Conservation (phyloP, 208 protist genomes). For the Porcisia deanei region DNA sequence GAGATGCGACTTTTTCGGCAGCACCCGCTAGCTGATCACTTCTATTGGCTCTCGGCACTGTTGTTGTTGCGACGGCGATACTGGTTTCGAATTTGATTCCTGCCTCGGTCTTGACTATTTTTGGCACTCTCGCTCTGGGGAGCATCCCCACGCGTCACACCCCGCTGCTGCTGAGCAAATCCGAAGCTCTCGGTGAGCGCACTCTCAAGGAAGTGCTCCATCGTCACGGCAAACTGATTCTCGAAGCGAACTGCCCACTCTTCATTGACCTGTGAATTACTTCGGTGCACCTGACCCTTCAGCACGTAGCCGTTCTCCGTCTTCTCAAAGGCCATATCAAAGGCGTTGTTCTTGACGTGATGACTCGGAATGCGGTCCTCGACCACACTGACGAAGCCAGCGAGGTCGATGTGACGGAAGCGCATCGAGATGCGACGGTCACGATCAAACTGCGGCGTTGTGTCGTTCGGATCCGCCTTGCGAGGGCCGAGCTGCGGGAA, state of each 20-base stretch:
- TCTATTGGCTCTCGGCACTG: slow-evolving; percentile 16
- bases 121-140: slow-evolving; percentile 10
- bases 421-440: slow-evolving; percentile 78
- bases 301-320: slow-evolving; percentile 60
- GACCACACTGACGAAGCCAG: slow-evolving; percentile 65
- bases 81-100: slow-evolving; percentile 1
- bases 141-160: slow-evolving; percentile 22
- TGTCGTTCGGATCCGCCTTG: slow-evolving; percentile 86
- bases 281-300: slow-evolving; percentile 68
- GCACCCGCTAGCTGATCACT: background rate
- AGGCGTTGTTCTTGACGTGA: slow-evolving; percentile 74
- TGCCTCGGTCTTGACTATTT: background rate
- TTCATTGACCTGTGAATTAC: slow-evolving; percentile 56
- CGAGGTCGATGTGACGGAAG: slow-evolving; percentile 81
- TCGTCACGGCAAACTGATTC: slow-evolving; percentile 75
- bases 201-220: slow-evolving; percentile 84
- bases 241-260: slow-evolving; percentile 84
- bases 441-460: slow-evolving; percentile 81
- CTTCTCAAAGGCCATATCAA: slow-evolving; percentile 75
- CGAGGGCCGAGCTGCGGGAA: slow-evolving; percentile 88
- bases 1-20: background rate
- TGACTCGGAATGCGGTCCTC: slow-evolving; percentile 55
- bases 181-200: slow-evolving; percentile 87
- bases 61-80: slow-evolving; percentile 2
- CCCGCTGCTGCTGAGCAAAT: slow-evolving; percentile 54